Evolutionary conservation across 768 basidiomycete genomes (phyloP).

Genomic region (Tricholoma hemisulphureum): DNA sequence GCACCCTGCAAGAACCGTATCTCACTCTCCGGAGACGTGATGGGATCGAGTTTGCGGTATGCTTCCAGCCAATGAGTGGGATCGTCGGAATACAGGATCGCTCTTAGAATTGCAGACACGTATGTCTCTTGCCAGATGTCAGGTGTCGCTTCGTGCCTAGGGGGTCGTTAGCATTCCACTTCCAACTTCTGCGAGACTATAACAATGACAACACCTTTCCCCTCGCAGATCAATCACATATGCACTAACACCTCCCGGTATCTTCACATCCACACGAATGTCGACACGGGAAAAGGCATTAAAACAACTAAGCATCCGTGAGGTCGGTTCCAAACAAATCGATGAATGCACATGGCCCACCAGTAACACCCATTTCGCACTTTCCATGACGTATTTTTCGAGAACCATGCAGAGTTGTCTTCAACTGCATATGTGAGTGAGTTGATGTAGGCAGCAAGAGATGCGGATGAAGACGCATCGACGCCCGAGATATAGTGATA

Average conservation of each 20-base stretch:
- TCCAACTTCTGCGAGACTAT: neutral
- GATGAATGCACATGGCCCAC: conserved; percentile 39
- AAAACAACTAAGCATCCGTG: conserved; percentile 67
- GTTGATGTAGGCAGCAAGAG: conserved; percentile 97
- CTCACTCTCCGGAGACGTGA: conserved; percentile 86
- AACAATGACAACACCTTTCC: conserved; percentile 63
- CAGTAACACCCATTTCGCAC: conserved; percentile 93
- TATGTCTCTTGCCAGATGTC: conserved; percentile 99
- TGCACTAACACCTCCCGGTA: conserved; percentile 93
- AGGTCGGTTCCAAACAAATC: neutral
- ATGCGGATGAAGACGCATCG: conserved; percentile 96
- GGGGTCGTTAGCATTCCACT: neutral
- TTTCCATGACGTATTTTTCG: conserved; percentile 81
- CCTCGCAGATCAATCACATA: conserved; percentile 94
- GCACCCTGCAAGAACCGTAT: conserved; percentile 87
- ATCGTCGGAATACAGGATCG: conserved; percentile 96
- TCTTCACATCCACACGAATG: conserved; percentile 96
- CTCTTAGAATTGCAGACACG: conserved; percentile 85
- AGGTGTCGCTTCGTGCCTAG: conserved; percentile 85
- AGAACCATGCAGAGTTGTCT: conserved; percentile 90
- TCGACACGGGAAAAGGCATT: conserved; percentile 98
- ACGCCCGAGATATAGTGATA: conserved; percentile 99
- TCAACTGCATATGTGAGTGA: conserved; percentile 96
- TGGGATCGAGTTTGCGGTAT: conserved; percentile 94
- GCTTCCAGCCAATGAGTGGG: conserved; percentile 88